Base-by-base conservation (phyloP, 1,284 basidiomycete species). In the Tilletiopsis washingtonensis region DNA sequence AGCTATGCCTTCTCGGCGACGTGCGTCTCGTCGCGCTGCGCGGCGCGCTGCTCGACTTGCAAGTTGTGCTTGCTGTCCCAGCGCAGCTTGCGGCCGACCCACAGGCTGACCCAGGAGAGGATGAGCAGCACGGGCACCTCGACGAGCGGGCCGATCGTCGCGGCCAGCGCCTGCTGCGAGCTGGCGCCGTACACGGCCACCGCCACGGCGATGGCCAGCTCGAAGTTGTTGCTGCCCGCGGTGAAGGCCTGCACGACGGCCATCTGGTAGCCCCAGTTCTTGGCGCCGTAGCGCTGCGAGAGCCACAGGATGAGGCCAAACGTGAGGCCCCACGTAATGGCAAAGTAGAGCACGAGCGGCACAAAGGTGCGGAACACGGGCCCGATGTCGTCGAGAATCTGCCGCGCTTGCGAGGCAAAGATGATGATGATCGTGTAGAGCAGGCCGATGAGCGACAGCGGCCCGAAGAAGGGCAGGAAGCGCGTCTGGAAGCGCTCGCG, bases 141-240 rank as follows among this genome's bases (percentile, higher is more conserved):
- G 9, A 73, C 64, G 20, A 73, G 43, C 15, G 68, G 67, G 1
- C 62, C 67, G 21, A 63, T 62, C 14, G 61, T 65, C 17, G 58
- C 54, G 2, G 61, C 58, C 26, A 64, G 45, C 12, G 57, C 64
- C 47, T 67, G 55, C 38, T 59, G 49, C 3, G 56, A 57, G 3
- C 57, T 53, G 11, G 54, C 56, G 4, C 61, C 62, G 67, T 84
- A 91, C 0, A 84, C 80, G 0, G 86, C 82, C 29, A 90, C 84
- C 2, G 82, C 80, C 2, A 91, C 83, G 0, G 88, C 88, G 49
- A 90, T 91, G 0, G 88, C 86, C 0, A 91, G 47, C 29, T 74
- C 75, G 52, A 75, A 78, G 58, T 80, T 80, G 69, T 78, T 79
- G 6, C 75, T 76, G 0, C 73, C 77, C 2, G 75, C 76, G 0